phyloP scores from a whole-genome alignment of 2,329 filamentous ascomycete genomes.

The Fusarium luffae region DNA sequence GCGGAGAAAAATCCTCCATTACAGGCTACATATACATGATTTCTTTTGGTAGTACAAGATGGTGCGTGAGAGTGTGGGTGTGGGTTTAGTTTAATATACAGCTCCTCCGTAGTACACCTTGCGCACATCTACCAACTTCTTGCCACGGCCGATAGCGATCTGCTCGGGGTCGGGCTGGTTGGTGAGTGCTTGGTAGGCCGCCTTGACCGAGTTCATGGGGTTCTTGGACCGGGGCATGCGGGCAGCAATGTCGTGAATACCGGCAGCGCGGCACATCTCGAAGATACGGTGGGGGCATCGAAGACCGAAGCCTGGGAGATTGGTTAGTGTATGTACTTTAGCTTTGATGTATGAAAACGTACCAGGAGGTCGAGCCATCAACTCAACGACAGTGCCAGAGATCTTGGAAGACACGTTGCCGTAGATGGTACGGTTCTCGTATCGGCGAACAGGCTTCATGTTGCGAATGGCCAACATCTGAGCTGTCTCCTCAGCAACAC shows the following conservation, averaged over 20 bases:
- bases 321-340: conserved; percentile 7
- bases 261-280: conserved; percentile 89
- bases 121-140: conserved; percentile 94
- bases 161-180: conserved; percentile 89
- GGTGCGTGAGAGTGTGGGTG: conserved; percentile 7
- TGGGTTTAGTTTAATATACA: conserved; percentile 61
- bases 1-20: conserved; percentile 32
- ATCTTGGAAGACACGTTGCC: conserved; percentile 87
- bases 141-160: conserved; percentile 87
- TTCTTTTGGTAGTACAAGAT: conserved; percentile 41
- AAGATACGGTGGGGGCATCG: conserved; percentile 92
- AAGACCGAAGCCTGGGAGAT: conserved; percentile 82
- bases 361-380: conserved; percentile 90
- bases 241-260: conserved; percentile 87
- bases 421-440: conserved; percentile 92
- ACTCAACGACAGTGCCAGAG: conserved; percentile 84
- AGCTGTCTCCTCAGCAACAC: conserved; percentile 76
- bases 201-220: conserved; percentile 98
- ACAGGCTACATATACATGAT: conserved; percentile 42
- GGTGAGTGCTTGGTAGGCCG: conserved; percentile 82
- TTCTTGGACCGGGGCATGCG: conserved; percentile 87
- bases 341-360: conserved; percentile 50
- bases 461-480: conserved; percentile 86
- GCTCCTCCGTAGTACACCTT: conserved; percentile 96
- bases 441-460: conserved; percentile 91